Evolutionary conservation across 2,329 filamentous ascomycete species (phyloP).

Genomic region (Teratosphaeria nubilosa): DNA sequence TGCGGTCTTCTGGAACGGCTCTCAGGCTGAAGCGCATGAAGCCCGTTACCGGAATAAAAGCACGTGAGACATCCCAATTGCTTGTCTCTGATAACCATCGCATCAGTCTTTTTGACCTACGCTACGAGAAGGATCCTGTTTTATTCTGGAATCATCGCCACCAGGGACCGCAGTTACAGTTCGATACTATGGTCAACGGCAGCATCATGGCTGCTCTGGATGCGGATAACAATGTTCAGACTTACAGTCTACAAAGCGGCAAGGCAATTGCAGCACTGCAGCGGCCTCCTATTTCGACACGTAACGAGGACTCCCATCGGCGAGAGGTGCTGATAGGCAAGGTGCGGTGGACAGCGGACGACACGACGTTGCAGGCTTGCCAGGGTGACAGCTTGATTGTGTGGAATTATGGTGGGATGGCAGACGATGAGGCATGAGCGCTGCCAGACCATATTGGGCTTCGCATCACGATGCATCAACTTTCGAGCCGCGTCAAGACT

Average conservation of each 20-base stretch:
- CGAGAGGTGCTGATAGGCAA: constrained; percentile 3
- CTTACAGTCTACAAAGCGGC: constrained; percentile 15
- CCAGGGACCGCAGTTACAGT: constrained; percentile 9
- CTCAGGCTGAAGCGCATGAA: constrained; percentile 2
- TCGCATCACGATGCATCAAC: neutral
- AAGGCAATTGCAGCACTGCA: constrained; percentile 8
- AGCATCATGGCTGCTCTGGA: constrained; percentile 14
- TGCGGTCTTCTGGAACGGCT: constrained; percentile 6
- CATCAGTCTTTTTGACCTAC: constrained; percentile 11
- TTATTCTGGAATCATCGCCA: constrained; percentile 6
- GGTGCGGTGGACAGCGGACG: constrained; percentile 12
- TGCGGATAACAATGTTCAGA: constrained; percentile 11
- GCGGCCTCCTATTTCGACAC: neutral
- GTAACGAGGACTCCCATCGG: neutral
- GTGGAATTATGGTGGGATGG: constrained; percentile 8
- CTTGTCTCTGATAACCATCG: constrained; percentile 8
- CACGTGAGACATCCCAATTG: constrained; percentile 3
- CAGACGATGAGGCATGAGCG: neutral
- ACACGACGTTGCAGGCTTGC: constrained; percentile 14
- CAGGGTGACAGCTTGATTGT: constrained; percentile 8
- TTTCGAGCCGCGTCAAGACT: neutral
- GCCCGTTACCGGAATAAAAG: constrained; percentile 9
- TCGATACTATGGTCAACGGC: constrained; percentile 2
- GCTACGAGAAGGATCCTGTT: constrained; percentile 5
- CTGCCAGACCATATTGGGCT: neutral